Base-by-base conservation (phyloP, 1,284 basidiomycete species). In the Phlebopus sp. region DNA sequence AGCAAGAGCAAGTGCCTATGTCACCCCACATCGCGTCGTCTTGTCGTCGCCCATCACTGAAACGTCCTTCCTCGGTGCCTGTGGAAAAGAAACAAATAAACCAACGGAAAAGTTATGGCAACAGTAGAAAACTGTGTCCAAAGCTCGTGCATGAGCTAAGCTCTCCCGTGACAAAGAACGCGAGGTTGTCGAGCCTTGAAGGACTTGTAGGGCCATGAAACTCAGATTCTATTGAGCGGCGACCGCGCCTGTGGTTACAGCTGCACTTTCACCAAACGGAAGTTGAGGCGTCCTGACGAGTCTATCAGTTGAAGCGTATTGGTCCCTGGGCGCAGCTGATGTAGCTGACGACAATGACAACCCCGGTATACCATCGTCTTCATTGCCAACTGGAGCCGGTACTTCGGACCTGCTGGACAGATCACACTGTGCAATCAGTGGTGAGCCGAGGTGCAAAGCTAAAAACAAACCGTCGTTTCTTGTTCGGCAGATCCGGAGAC, bases 401-500 rank as follows among this genome's bases (percentile, higher is more conserved):
- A 62, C 64, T 40, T 64, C 66, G 41, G 76, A 74, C 62, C 74
- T 77, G 63, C 55, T 66, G 37, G 58, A 59, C 57, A 57, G 47
- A 53, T 51, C 56, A 53, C 39, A 40, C 44, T 54, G 54, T 52
- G 46, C 48, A 30, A 42, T 68, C 56, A 66, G 57, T 53, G 49
- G 50, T 27, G 47, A 46, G 42, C 59, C 37, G 41, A 50, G 23
- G 44, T 35, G 49, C 42, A 53, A 45, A 46, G 51, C 50, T 55
- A 49, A 51, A 49, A 47, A 73, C 72, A 62, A 68, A 77, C 76
- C 72, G 73, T 67, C 70, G 79, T 67, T 86, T 87, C 75, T 88
- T 89, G 63, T 85, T 81, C 31, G 85, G 86, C 69, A 82, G 74
- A 55, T 90, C 86, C 13, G 82, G 77, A 10, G 84, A 84, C 7